phyloP scores from a whole-genome alignment of 1,284 basidiomycete genomes.

The Rugiboletus extremiorientalis region DNA sequence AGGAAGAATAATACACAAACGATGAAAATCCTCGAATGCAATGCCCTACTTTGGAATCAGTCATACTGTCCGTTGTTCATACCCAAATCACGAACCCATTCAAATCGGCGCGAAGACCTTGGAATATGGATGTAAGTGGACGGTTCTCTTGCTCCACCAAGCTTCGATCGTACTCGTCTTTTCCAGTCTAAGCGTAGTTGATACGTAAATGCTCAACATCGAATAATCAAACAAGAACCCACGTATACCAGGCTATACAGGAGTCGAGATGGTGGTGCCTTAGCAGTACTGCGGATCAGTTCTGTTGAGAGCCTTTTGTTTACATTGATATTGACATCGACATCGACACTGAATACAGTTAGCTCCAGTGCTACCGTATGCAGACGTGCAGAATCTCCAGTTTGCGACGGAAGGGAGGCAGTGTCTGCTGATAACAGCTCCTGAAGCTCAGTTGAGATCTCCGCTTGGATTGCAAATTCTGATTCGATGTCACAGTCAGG shows the following conservation, averaged over 20 bases:
- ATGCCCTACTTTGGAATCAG: slow-evolving; percentile 42
- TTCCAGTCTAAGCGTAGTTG: slow-evolving; percentile 62
- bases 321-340: slow-evolving; percentile 74
- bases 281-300: slow-evolving; percentile 92
- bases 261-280: slow-evolving; percentile 82
- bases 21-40: slow-evolving; percentile 76
- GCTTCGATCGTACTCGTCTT: slow-evolving; percentile 84
- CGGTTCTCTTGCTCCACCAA: slow-evolving; percentile 63
- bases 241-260: slow-evolving; percentile 88
- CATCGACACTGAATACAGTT: slow-evolving; percentile 81
- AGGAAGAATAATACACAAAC: slow-evolving; percentile 40
- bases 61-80: neutral
- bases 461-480: too few species aligned
- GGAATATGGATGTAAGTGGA: slow-evolving; percentile 68
- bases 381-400: slow-evolving; percentile 56
- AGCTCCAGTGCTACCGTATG: slow-evolving; percentile 71
- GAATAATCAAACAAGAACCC: slow-evolving; percentile 26
- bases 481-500: slow-evolving; percentile 22
- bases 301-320: slow-evolving; percentile 76
- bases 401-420: slow-evolving; percentile 37
- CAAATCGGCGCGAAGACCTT: slow-evolving; percentile 81
- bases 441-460: slow-evolving; percentile 51
- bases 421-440: slow-evolving; percentile 51
- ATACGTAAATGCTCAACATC: neutral
- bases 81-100: slow-evolving; percentile 55